These are phyloP conservation scores for Saraca asoca DNA, from an alignment of 331 rosid species.

Conservation along the genomic window DNA sequence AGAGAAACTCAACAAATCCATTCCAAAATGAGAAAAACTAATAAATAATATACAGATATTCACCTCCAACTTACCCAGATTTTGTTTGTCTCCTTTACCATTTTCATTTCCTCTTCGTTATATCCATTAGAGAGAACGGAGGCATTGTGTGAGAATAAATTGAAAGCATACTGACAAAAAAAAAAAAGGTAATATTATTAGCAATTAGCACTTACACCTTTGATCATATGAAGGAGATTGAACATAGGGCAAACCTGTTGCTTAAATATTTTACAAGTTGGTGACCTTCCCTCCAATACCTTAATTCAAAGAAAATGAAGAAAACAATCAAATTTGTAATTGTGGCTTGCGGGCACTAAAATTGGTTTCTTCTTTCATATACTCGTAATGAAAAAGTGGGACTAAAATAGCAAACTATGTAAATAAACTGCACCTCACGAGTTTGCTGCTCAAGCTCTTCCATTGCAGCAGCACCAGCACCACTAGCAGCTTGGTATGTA, in stretches of 20 bases:
- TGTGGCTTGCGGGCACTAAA: slow-evolving; percentile 6
- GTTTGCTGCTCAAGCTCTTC: slow-evolving; percentile 96
- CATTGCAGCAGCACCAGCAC: slow-evolving; percentile 99
- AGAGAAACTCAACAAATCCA: not conserved
- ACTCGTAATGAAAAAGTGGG: not conserved
- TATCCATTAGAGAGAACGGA: slow-evolving; percentile 85
- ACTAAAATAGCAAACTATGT: not conserved
- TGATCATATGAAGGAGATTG: not conserved
- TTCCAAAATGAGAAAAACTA: not conserved
- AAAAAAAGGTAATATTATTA: slow-evolving; percentile 35
- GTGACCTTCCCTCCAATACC: slow-evolving; percentile 84
- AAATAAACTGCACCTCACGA: slow-evolving; percentile 67
- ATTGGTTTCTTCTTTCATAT: slow-evolving; percentile 1
- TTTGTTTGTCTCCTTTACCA: slow-evolving; percentile 89
- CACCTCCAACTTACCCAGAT: slow-evolving; percentile 68
- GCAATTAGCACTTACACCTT: slow-evolving; percentile 20
- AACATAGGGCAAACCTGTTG: slow-evolving; percentile 64
- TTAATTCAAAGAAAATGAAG: slow-evolving; percentile 21
- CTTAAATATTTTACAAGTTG: slow-evolving; percentile 81
- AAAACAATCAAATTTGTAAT: slow-evolving; percentile 25
- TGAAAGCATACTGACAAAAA: slow-evolving; percentile 89
- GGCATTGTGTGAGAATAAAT: slow-evolving; percentile 90
- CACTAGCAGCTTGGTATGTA: slow-evolving; percentile 98
- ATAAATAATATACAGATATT: slow-evolving; percentile 8
- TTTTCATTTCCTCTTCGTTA: slow-evolving; percentile 98